Evolutionary conservation across 768 basidiomycete species (phyloP).

Genomic region (Suillus americanus): DNA sequence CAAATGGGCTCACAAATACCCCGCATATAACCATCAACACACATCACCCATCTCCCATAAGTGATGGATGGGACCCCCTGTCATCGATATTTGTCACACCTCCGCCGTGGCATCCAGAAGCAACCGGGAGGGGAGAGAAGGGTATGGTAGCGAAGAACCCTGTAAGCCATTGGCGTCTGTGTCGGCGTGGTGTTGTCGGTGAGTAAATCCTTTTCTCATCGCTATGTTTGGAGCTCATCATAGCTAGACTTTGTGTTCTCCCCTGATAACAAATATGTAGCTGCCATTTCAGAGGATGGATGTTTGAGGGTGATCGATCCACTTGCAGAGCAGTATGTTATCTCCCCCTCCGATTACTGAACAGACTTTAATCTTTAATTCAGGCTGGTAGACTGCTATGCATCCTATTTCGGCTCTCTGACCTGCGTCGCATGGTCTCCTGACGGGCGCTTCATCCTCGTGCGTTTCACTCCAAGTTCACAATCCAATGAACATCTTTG

Average conservation of each 20-base stretch:
- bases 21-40: conserved; percentile 30
- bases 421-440: conserved; percentile 95
- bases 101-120: conserved; percentile 81
- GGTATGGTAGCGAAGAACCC: conserved; percentile 81
- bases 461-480: conserved; percentile 26
- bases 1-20: conserved; percentile 33
- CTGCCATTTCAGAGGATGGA: conserved; percentile 90
- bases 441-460: conserved; percentile 90
- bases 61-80: conserved; percentile 71
- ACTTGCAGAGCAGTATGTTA: conserved; percentile 74
- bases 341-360: not conserved
- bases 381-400: conserved; percentile 91
- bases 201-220: not conserved
- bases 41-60: conserved; percentile 22
- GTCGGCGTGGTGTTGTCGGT: conserved; percentile 69
- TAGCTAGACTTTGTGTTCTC: conserved; percentile 85
- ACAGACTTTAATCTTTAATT: not conserved
- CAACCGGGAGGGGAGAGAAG: conserved; percentile 51
- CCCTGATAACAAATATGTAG: conserved; percentile 88
- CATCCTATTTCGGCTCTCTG: conserved; percentile 91
- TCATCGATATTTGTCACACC: conserved; percentile 58
- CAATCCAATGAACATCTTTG: not conserved
- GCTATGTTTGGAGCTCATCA: not conserved
- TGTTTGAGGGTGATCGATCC: conserved; percentile 89
- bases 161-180: conserved; percentile 45